These are phyloP conservation scores for Naematelia aurantialba DNA, from an alignment of 768 basidiomycete species.

Conservation along the genomic window DNA sequence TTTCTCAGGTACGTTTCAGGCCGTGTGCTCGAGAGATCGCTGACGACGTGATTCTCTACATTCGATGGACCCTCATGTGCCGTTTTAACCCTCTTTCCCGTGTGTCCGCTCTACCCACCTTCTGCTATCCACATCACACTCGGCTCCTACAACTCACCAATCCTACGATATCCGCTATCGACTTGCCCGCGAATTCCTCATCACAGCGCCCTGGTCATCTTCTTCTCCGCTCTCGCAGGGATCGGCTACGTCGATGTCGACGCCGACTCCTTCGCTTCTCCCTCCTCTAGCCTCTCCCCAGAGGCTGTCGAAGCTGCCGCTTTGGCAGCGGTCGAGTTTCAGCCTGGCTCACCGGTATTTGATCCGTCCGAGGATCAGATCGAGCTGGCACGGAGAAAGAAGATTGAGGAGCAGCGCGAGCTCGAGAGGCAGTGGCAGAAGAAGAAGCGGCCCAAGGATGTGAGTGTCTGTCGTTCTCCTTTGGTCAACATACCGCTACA, in stretches of 20 bases:
- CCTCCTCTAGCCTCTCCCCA: background rate
- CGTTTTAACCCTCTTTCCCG: no score
- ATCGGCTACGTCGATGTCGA: constrained; percentile 40
- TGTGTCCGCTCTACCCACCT: no score
- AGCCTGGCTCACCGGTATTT: constrained; percentile 28
- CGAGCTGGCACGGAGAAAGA: constrained; percentile 11
- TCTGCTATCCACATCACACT: no score
- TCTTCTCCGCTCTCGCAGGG: constrained; percentile 46
- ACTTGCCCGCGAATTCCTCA: no score
- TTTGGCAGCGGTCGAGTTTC: constrained; percentile 14
- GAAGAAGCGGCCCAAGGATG: constrained; percentile 48
- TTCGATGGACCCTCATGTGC: background rate
- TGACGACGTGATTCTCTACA: background rate
- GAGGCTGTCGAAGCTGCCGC: constrained; percentile 1
- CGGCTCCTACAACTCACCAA: no score
- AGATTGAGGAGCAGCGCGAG: constrained; percentile 35
- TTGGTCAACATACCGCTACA: background rate
- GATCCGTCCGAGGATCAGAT: constrained; percentile 10
- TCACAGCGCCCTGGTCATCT: constrained; percentile 42
- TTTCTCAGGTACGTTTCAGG: constrained; percentile 38
- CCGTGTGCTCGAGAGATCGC: background rate
- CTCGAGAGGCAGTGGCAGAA: constrained; percentile 41
- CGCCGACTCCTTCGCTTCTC: background rate
- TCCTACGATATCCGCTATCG: no score
- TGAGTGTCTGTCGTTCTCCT: constrained; percentile 24